Percentiles rank a stretch among this genome's conserved stretches.
phyloP scores from a whole-genome alignment of 495 filamentous ascomycete species.

The Lepidopterella palustris region DNA sequence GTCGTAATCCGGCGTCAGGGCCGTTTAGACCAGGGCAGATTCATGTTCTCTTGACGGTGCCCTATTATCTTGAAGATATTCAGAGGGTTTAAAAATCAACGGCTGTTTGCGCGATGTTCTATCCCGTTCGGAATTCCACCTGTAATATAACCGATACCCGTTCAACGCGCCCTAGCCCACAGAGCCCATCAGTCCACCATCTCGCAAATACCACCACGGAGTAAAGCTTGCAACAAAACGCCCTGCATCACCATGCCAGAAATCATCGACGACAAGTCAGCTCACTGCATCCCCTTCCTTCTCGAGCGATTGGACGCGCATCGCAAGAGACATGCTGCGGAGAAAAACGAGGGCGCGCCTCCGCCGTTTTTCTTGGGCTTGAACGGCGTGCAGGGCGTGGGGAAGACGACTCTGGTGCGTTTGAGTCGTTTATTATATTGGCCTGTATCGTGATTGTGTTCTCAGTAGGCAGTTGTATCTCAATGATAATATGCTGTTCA shows the following conservation, averaged over 20 bases:
- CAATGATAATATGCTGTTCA: no score
- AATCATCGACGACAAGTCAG: slow-evolving; percentile 80
- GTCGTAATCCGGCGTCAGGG: no score
- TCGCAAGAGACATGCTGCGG: slow-evolving; percentile 34
- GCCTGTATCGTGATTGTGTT: not conserved
- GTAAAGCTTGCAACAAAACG: slow-evolving; percentile 3
- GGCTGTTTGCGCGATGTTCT: no score
- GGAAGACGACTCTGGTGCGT: slow-evolving; percentile 80
- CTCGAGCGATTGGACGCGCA: slow-evolving; percentile 56
- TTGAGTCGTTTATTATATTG: not conserved
- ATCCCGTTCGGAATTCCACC: no score
- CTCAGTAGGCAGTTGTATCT: not conserved
- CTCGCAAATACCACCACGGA: no score
- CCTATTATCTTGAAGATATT: no score
- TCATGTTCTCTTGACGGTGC: no score
- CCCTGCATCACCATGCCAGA: slow-evolving; percentile 27
- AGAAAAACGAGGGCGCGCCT: slow-evolving; percentile 29
- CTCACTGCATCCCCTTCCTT: slow-evolving; percentile 79
- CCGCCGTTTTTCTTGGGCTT: slow-evolving; percentile 56
- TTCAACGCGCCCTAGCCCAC: no score
- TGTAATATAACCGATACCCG: no score
- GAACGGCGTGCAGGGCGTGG: slow-evolving; percentile 75
- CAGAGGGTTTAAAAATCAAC: no score
- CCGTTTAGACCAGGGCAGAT: no score
- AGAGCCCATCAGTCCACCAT: no score